phyloP scores from a whole-genome alignment of 352 stramenopile species.

The Thraustochytrium striatum region DNA sequence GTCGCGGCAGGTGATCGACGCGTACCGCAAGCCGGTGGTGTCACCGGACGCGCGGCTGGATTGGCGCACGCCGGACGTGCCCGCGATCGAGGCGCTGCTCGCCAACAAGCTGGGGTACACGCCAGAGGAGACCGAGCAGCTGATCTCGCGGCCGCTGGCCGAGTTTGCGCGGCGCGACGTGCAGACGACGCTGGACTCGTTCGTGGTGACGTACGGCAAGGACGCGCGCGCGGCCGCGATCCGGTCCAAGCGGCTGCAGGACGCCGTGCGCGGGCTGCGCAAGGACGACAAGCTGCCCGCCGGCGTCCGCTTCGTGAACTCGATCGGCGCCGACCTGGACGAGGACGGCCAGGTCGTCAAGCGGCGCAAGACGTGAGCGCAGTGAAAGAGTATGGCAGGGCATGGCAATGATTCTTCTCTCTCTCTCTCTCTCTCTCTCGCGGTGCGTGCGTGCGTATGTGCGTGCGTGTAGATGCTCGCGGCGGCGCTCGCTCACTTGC shows the following conservation, averaged over 20 bases:
- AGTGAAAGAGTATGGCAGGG: background rate
- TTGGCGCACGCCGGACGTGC: background rate
- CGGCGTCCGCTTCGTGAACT: slow-evolving; percentile 25
- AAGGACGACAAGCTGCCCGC: too few species aligned
- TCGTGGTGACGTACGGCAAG: slow-evolving; percentile 42
- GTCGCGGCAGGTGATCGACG: slow-evolving; percentile 30
- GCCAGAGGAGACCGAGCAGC: background rate
- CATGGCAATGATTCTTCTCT: background rate
- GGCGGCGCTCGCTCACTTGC: background rate
- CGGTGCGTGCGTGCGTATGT: background rate
- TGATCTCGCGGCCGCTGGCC: slow-evolving; percentile 10
- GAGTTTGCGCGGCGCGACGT: slow-evolving; percentile 9
- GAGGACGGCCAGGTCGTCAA: background rate
- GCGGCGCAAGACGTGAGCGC: background rate
- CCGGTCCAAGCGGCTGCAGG: slow-evolving; percentile 44
- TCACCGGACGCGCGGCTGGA: background rate
- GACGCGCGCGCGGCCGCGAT: background rate
- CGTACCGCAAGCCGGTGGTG: slow-evolving; percentile 47
- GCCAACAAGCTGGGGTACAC: slow-evolving; percentile 33
- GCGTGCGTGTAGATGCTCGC: background rate
- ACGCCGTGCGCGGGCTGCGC: slow-evolving; percentile 11
- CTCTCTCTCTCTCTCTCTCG: background rate
- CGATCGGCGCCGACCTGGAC: slow-evolving; percentile 8
- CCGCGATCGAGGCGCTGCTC: background rate
- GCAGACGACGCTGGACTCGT: slow-evolving; percentile 40